Conservation (phyloP, 345 rosid species). For the Populus euphratica region DNA sequence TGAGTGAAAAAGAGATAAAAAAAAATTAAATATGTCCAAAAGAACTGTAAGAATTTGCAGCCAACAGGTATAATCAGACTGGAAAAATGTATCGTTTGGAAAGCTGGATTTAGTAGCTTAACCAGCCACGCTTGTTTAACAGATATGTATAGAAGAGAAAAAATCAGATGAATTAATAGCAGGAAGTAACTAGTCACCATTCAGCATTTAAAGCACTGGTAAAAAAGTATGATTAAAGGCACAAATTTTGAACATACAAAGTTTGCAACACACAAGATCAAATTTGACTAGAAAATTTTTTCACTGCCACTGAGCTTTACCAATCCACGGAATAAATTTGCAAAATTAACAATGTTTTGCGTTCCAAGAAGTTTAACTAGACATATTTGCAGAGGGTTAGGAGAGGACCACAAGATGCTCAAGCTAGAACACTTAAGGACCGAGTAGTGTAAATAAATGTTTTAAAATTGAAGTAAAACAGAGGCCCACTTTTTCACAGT, state of each 20-base stretch:
- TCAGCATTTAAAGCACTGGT: not conserved
- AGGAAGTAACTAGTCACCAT: not conserved
- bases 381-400: not conserved
- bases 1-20: not conserved
- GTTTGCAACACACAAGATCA: not conserved
- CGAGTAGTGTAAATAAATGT: not conserved
- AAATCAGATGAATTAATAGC: not conserved
- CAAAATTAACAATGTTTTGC: not conserved
- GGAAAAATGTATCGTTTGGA: not conserved
- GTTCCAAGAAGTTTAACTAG: not conserved
- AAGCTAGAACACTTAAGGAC: not conserved
- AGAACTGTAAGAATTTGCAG: not conserved
- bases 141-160: not conserved
- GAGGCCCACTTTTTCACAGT: not conserved
- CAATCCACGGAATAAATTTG: not conserved
- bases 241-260: not conserved
- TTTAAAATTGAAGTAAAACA: not conserved
- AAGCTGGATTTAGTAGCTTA: not conserved
- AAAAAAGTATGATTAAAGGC: not conserved
- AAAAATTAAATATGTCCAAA: not conserved
- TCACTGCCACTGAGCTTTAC: not conserved
- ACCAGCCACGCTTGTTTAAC: not conserved
- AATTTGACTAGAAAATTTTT: not conserved
- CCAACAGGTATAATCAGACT: no score
- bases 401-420: not conserved